A percentile compares a stretch with the other conserved stretches of the same genome.
These are phyloP conservation scores for Xylaria digitata DNA, from an alignment of 2,329 filamentous ascomycete species.

Conservation along the genomic window DNA sequence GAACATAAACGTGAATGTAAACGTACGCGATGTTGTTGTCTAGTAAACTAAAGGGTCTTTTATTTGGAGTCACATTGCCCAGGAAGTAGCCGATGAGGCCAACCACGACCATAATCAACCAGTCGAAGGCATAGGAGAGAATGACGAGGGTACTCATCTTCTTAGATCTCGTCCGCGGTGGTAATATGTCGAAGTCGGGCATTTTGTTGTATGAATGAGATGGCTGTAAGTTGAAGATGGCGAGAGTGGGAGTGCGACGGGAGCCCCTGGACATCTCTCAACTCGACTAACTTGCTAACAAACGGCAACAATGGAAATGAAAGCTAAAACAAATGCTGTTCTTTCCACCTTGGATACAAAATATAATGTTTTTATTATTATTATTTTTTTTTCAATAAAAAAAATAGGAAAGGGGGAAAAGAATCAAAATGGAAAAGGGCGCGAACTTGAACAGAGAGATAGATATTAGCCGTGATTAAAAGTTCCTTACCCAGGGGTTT, in stretches of 20 bases:
- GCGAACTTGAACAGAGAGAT: too few relatives aligned
- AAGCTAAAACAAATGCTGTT: not conserved
- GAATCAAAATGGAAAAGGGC: too few relatives aligned
- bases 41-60: conserved; percentile 76
- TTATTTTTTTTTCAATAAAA: too few relatives aligned
- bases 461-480: too few relatives aligned
- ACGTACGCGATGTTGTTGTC: conserved; percentile 80
- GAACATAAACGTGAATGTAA: too few relatives aligned
- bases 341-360: too few relatives aligned
- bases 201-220: conserved; percentile 49
- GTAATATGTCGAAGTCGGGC: conserved; percentile 43
- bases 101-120: conserved; percentile 73
- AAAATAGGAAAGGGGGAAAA: too few relatives aligned
- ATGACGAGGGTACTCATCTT: conserved; percentile 57
- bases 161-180: conserved; percentile 37
- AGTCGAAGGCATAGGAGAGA: conserved; percentile 78
- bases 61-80: conserved; percentile 70
- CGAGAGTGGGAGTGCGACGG: conserved; percentile 40
- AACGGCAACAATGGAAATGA: conserved; percentile 32
- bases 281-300: conserved; percentile 22
- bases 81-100: conserved; percentile 70
- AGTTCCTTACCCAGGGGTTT: too few relatives aligned
- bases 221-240: conserved; percentile 41
- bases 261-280: conserved; percentile 47
- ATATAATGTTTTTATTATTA: too few relatives aligned